Evolutionary conservation across 2,329 filamentous ascomycete genomes (phyloP), one percentile per base, ranked within the genome.

Genomic region (Microsporum canis): DNA sequence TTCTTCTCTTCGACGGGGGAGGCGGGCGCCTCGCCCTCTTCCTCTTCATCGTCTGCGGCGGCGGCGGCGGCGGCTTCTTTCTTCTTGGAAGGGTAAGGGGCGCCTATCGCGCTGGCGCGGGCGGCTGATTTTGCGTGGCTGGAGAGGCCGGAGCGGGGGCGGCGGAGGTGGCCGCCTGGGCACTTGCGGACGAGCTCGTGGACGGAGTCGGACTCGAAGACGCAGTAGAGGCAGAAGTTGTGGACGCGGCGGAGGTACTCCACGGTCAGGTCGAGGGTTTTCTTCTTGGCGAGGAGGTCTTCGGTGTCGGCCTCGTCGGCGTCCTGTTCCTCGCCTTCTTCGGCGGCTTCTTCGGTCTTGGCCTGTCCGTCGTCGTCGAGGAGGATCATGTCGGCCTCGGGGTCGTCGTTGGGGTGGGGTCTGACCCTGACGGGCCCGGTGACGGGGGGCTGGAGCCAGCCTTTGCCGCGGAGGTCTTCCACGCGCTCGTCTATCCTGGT

Each of bases 191-290:
- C 91, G 66, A 99, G 80, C 76, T 99, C 94, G 70, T 99, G 94
- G 27, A 97, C 87, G 0, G 92, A 97, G 73, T 99, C 94, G 70
- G 91, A 94, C 76, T 99, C 94, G 67, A 99, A 97, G 3, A 99
- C 95, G 73, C 94, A 99, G 79, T 97, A 99, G 80, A 99, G 96
- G 78, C 94, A 99, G 77, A 99, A 97, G 76, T 94, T 96, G 81
- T 95, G 95, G 59, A 99, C 94, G 14, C 94, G 87, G 59, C 94
- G 90, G 63, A 99, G 82, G 72, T 99, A 99, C 76, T 99, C 94
- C 59, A 97, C 94, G 73, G 96, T 82, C 39, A 99, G 80, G 75
- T 99, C 94, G 57, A 99, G 84, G 70, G 94, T 91, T 80, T 99
- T 97, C 82, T 97, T 97, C 80, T 95, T 94, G 45, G 86, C 82